Evolutionary conservation across 768 basidiomycete genomes (phyloP).

Genomic region (Xanthoconium stramineum): DNA sequence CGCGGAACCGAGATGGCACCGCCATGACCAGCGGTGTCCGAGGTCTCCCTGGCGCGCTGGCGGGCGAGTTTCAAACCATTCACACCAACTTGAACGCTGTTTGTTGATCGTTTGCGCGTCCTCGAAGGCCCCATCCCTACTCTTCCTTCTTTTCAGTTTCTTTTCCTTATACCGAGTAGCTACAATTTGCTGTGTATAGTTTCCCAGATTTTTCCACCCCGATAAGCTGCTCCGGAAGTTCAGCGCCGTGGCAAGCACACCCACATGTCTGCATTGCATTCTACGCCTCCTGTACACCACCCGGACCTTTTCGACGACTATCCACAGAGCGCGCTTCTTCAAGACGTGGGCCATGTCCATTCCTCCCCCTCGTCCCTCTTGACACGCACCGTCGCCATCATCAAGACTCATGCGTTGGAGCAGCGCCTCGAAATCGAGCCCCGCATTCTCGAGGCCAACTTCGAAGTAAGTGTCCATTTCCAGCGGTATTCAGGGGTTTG

Average conservation of each 20-base stretch:
- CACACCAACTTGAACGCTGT: slow-evolving; percentile 4
- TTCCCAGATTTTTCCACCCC: slow-evolving; percentile 2
- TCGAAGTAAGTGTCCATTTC: slow-evolving; percentile 55
- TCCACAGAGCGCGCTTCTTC: not conserved
- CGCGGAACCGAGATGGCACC: too few species aligned
- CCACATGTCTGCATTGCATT: slow-evolving; percentile 21
- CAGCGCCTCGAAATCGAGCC: slow-evolving; percentile 80
- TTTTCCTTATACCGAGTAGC: slow-evolving; percentile 9
- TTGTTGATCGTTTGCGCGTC: slow-evolving; percentile 12
- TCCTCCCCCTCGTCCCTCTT: slow-evolving; percentile 11
- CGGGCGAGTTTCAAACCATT: too few species aligned
- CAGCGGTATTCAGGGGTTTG: slow-evolving; percentile 5
- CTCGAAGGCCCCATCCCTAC: slow-evolving; percentile 1
- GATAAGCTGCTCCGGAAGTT: not conserved
- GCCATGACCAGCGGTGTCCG: too few species aligned
- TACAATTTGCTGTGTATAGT: slow-evolving; percentile 21
- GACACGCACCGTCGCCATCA: slow-evolving; percentile 77
- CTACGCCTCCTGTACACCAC: slow-evolving; percentile 16
- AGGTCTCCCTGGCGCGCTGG: too few species aligned
- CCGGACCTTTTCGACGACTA: slow-evolving; percentile 14
- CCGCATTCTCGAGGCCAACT: slow-evolving; percentile 74
- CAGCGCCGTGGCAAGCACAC: slow-evolving; percentile 7
- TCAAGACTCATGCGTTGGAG: slow-evolving; percentile 73
- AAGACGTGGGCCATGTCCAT: slow-evolving; percentile 3
- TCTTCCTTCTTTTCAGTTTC: slow-evolving; percentile 19